Evolutionary conservation across 1,284 basidiomycete species (phyloP).

Genomic region (Rhodotorula sp.): DNA sequence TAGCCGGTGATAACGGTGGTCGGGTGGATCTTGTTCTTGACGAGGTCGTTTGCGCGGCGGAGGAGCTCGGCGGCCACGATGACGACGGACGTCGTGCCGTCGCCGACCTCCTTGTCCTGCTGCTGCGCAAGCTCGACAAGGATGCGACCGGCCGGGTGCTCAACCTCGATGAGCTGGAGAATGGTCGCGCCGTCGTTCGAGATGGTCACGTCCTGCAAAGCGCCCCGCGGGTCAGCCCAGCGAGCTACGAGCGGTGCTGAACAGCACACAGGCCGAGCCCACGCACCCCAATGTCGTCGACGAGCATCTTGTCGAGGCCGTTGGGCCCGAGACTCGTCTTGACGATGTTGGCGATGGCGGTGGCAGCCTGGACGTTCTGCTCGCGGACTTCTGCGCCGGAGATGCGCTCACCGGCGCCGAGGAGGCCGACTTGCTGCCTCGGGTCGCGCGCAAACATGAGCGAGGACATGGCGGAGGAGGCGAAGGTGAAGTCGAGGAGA

Average conservation of each 20-base stretch:
- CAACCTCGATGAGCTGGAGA: conserved; percentile 64
- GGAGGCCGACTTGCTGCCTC: conserved; percentile 34
- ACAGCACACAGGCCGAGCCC: not conserved
- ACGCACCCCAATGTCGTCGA: conserved; percentile 87
- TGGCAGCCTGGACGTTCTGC: conserved; percentile 78
- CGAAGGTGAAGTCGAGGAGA: not conserved
- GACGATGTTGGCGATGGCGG: conserved; percentile 95
- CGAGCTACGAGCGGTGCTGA: conserved; percentile 44
- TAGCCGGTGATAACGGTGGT: conserved; percentile 99
- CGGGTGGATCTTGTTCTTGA: conserved; percentile 98
- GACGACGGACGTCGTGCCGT: conserved; percentile 98
- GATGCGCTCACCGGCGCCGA: conserved; percentile 42
- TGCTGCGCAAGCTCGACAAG: conserved; percentile 98
- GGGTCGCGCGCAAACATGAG: conserved; percentile 42
- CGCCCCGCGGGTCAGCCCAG: not conserved
- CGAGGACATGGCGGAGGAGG: conserved; percentile 10
- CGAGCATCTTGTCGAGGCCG: conserved; percentile 70
- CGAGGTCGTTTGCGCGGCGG: conserved; percentile 93
- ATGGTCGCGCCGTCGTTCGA: conserved; percentile 99
- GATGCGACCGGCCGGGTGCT: conserved; percentile 64
- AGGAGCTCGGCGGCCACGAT: conserved; percentile 95
- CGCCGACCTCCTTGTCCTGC: conserved; percentile 99
- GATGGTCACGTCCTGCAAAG: conserved; percentile 88
- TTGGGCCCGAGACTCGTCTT: conserved; percentile 96
- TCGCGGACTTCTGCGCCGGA: conserved; percentile 43